Conservation (phyloP, 768 basidiomycete species). For the Sarcodon aspratus region DNA sequence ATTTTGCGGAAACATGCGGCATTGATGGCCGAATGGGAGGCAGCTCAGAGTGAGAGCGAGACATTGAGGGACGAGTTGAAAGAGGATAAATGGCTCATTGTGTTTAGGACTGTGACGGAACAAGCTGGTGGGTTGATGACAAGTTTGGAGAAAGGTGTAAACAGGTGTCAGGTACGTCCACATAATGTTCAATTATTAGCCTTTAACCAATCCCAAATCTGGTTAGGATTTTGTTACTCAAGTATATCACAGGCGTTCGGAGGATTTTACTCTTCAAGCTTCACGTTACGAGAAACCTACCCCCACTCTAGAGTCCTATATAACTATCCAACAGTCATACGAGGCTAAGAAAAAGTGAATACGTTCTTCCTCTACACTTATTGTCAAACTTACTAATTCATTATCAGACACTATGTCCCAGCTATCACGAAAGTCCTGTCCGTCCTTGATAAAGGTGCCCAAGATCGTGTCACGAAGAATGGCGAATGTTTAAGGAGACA, state of each 20-base stretch:
- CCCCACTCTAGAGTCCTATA: conserved; percentile 52
- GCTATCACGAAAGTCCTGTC: conserved; percentile 86
- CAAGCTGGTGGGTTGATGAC: conserved; percentile 98
- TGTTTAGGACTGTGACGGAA: conserved; percentile 87
- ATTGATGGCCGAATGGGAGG: conserved; percentile 69
- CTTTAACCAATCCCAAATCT: background rate
- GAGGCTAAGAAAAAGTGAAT: conserved; percentile 81
- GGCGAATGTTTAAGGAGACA: conserved; percentile 88
- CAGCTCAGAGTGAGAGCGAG: conserved; percentile 69
- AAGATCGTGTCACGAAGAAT: conserved; percentile 91
- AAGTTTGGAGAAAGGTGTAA: conserved; percentile 86
- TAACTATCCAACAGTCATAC: conserved; percentile 59
- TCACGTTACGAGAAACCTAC: conserved; percentile 40
- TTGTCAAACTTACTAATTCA: background rate
- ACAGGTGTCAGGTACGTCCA: conserved; percentile 68
- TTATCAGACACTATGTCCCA: conserved; percentile 80
- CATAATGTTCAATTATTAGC: background rate
- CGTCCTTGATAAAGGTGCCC: conserved; percentile 90
- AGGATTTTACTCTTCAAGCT: conserved; percentile 35
- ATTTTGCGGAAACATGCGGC: conserved; percentile 67
- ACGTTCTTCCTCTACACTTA: conserved; percentile 1
- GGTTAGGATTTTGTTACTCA: conserved; percentile 77
- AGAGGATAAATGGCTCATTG: conserved; percentile 94
- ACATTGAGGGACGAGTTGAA: conserved; percentile 84
- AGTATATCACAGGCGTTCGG: conserved; percentile 46